Conservation (phyloP, 805 yeast species). For the Saccharomycopsis microspora region DNA sequence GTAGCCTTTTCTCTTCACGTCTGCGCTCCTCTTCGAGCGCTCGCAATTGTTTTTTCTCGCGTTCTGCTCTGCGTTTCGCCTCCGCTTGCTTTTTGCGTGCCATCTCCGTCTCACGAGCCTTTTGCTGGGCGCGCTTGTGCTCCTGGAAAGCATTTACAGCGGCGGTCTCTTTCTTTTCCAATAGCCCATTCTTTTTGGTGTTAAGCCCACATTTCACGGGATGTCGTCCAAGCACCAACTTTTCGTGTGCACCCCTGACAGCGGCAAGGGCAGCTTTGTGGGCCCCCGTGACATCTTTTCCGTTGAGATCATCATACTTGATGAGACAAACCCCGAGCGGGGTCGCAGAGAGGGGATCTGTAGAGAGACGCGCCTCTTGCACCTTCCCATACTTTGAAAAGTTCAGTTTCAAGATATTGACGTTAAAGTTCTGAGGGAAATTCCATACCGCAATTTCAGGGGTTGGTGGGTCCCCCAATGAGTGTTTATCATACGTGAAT, state of each 20-base stretch:
- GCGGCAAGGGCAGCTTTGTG: constrained; percentile 36
- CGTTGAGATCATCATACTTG: constrained; percentile 44
- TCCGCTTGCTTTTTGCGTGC: constrained; percentile 12
- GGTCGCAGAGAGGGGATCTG: constrained; percentile 66
- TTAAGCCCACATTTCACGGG: constrained; percentile 43
- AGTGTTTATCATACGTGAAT: constrained; percentile 46
- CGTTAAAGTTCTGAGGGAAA: constrained; percentile 42
- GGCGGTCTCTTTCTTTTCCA: constrained; percentile 23
- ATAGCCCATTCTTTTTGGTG: constrained; percentile 29
- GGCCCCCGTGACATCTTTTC: constrained; percentile 36
- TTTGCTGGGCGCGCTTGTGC: constrained; percentile 25
- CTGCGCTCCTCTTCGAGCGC: constrained; percentile 1
- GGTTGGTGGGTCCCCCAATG: constrained; percentile 66
- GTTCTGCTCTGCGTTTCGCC: constrained; percentile 17
- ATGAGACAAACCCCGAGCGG: constrained; percentile 66
- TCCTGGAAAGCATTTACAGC: constrained; percentile 28
- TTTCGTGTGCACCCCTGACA: constrained; percentile 27
- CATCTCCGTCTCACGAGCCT: constrained; percentile 8
- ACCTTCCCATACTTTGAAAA: constrained; percentile 56
- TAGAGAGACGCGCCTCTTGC: constrained; percentile 42
- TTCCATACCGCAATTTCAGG: constrained; percentile 62
- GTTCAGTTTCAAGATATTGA: constrained; percentile 34
- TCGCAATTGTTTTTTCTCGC: constrained; percentile 4
- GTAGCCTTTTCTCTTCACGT: neutral
- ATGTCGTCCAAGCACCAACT: constrained; percentile 39